Percentiles rank a stretch among this genome's conserved stretches.
These are phyloP conservation scores for Psidium guajava DNA, from an alignment of 345 rosid species.

Conservation along the genomic window DNA sequence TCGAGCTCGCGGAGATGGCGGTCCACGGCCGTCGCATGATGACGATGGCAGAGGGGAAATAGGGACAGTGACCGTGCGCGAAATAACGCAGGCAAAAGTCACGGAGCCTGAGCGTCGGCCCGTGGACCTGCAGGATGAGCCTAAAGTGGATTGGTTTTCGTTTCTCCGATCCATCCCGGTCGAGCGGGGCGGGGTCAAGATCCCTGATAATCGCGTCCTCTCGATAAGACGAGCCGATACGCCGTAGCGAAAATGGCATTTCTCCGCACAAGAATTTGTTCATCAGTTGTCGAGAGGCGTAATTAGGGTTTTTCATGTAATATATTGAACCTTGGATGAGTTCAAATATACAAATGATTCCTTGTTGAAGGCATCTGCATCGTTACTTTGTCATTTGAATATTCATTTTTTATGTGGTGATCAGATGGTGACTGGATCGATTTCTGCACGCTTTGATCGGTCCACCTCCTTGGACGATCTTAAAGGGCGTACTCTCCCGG, in stretches of 20 bases:
- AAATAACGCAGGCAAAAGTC: background rate
- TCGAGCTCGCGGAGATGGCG: background rate
- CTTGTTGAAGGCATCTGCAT: background rate
- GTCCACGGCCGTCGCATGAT: background rate
- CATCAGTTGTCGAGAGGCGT: background rate
- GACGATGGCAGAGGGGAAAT: background rate
- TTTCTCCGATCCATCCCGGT: rapidly evolving
- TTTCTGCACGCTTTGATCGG: background rate
- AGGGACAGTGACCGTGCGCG: rapidly evolving
- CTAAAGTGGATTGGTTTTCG: background rate
- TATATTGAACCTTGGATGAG: background rate
- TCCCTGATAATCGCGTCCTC: background rate
- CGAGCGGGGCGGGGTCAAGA: rapidly evolving
- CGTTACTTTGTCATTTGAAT: background rate
- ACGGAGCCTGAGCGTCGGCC: background rate
- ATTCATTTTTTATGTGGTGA: background rate
- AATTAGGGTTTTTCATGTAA: background rate
- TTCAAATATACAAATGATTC: background rate
- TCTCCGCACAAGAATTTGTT: background rate
- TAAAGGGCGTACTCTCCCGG: background rate
- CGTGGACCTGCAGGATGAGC: no score
- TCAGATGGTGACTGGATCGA: no score
- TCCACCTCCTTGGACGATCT: background rate
- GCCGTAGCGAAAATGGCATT: background rate
- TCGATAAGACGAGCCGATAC: background rate